Evolutionary conservation across 495 filamentous ascomycete species (phyloP).

Genomic region (Aspergillus steynii): DNA sequence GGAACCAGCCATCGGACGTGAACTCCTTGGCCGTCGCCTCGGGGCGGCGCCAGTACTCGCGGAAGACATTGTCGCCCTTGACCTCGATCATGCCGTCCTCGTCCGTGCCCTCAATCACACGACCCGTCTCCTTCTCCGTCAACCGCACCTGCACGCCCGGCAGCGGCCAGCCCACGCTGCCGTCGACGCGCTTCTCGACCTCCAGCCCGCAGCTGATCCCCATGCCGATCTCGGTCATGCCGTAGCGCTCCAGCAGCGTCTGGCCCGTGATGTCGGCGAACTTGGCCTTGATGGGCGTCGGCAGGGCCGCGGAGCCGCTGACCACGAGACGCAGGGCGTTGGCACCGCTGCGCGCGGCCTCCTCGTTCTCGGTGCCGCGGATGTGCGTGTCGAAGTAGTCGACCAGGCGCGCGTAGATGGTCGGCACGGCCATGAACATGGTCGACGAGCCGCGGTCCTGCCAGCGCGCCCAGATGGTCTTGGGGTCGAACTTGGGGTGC

Average conservation of each 20-base stretch:
- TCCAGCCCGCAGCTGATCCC: constrained; percentile 46
- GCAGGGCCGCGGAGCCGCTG: constrained; percentile 46
- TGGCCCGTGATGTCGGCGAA: constrained; percentile 45
- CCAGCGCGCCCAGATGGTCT: constrained; percentile 46
- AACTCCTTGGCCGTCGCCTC: constrained; percentile 46
- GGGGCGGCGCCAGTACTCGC: constrained; percentile 45
- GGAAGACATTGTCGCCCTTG: constrained; percentile 46
- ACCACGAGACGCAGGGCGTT: constrained; percentile 39
- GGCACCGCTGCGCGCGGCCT: constrained; percentile 31
- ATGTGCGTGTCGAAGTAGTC: constrained; percentile 47
- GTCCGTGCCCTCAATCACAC: constrained; percentile 29
- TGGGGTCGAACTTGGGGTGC: constrained; percentile 46
- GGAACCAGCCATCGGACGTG: constrained; percentile 48
- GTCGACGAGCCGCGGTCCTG: constrained; percentile 38
- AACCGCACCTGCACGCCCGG: constrained; percentile 45
- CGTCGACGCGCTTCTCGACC: constrained; percentile 37
- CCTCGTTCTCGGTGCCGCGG: constrained; percentile 40
- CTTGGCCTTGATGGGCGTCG: constrained; percentile 43
- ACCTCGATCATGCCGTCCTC: constrained; percentile 50
- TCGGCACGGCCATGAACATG: constrained; percentile 49
- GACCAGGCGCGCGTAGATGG: constrained; percentile 47
- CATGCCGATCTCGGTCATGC: constrained; percentile 53
- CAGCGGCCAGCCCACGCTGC: constrained; percentile 48
- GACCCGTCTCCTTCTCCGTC: constrained; percentile 42
- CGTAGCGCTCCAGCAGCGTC: constrained; percentile 44